phyloP scores from a whole-genome alignment of 2,329 filamentous ascomycete species.

The Stagonosporopsis tanaceti region DNA sequence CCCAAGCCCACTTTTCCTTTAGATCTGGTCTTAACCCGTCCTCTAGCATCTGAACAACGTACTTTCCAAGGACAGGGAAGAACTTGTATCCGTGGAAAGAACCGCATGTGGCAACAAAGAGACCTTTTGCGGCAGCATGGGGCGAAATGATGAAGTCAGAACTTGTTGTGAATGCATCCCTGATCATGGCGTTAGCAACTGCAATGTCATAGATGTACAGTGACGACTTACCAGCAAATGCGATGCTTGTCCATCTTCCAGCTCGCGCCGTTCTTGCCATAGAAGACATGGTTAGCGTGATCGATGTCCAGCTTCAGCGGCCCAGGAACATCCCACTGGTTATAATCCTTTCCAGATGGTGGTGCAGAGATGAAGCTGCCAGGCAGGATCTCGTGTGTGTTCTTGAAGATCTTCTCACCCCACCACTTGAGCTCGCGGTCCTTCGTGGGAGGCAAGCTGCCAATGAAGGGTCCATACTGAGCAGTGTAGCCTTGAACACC shows the following conservation, averaged over 20 bases:
- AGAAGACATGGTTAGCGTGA: conserved; percentile 66
- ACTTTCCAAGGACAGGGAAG: conserved; percentile 64
- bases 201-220: conserved; percentile 25
- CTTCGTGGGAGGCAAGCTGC: conserved; percentile 43
- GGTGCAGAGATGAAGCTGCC: conserved; percentile 65
- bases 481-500: conserved; percentile 44
- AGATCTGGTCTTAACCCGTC: conserved; percentile 55
- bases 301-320: conserved; percentile 66
- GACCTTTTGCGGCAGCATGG: conserved; percentile 54
- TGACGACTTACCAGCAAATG: conserved; percentile 67
- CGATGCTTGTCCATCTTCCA: conserved; percentile 70
- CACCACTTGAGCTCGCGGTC: conserved; percentile 48
- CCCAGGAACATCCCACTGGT: conserved; percentile 68
- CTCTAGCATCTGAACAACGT: conserved; percentile 61
- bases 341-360: conserved; percentile 64
- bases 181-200: conserved; percentile 43
- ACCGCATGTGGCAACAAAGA: conserved; percentile 68
- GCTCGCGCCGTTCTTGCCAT: conserved; percentile 62
- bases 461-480: conserved; percentile 42
- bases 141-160: conserved; percentile 64
- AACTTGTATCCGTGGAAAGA: conserved; percentile 70
- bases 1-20: conserved; percentile 69
- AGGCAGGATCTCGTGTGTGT: conserved; percentile 50
- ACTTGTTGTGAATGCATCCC: conserved; percentile 69
- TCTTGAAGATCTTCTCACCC: conserved; percentile 48